These are phyloP conservation scores for Barbarea vulgaris DNA, from an alignment of 345 rosid genomes.

Conservation along the genomic window DNA sequence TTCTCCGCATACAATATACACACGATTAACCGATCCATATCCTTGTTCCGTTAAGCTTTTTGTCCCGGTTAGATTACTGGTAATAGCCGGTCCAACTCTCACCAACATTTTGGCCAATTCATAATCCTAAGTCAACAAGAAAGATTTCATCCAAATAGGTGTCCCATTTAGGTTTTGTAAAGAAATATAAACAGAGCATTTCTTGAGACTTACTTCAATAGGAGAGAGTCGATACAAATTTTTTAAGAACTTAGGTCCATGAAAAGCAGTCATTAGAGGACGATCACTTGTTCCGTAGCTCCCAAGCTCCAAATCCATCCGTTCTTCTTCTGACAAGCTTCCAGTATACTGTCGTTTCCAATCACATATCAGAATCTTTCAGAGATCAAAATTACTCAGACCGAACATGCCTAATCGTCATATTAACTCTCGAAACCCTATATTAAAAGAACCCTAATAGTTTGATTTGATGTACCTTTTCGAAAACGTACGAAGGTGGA, in stretches of 20 bases:
- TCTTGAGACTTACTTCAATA: constrained; percentile 22
- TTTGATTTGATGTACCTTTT: constrained; percentile 25
- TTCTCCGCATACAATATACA: constrained; percentile 40
- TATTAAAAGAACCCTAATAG: background rate
- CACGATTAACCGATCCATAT: constrained; percentile 42
- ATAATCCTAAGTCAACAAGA: constrained; percentile 35
- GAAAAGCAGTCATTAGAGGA: constrained; percentile 12
- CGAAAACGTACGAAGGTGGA: constrained; percentile 35
- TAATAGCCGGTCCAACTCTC: constrained; percentile 42
- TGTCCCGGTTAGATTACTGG: constrained; percentile 31
- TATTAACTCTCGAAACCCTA: background rate
- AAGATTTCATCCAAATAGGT: background rate
- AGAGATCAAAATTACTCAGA: background rate
- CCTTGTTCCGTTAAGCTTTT: constrained; percentile 41
- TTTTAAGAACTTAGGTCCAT: constrained; percentile 26
- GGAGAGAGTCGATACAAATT: constrained; percentile 34
- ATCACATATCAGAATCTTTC: background rate
- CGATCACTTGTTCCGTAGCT: constrained; percentile 23
- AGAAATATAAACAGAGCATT: background rate
- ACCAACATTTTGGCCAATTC: constrained; percentile 43
- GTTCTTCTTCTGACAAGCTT: constrained; percentile 11
- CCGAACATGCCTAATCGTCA: too few species aligned
- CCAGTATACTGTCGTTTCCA: constrained; percentile 6
- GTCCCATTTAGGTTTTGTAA: background rate
- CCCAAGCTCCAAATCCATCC: background rate